A percentile compares a stretch with the other conserved stretches of the same genome.
Conservation (phyloP, 345 rosid genomes). For the Euclidium syriacum region DNA sequence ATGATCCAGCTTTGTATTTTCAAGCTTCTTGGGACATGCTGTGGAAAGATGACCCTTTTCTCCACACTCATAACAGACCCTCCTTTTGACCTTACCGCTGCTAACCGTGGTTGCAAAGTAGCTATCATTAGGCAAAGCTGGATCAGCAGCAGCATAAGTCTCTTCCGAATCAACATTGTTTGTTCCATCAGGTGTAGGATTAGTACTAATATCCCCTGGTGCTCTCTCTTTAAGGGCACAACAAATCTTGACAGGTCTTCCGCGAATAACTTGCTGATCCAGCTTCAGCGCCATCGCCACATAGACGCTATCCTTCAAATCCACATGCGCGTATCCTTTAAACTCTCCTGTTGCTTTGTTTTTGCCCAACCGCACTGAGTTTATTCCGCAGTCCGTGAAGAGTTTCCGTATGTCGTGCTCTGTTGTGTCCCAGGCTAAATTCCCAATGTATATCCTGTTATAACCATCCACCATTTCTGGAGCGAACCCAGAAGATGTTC, state of each 20-base stretch:
- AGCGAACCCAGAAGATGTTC: constrained; percentile 42
- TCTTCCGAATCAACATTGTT: constrained; percentile 20
- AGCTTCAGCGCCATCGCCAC: constrained; percentile 68
- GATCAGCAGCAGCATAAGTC: neutral
- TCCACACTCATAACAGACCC: constrained; percentile 75
- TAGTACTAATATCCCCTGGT: constrained; percentile 8
- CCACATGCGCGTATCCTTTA: constrained; percentile 83
- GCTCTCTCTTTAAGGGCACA: constrained; percentile 66
- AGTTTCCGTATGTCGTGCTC: constrained; percentile 64
- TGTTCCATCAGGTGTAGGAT: constrained; percentile 9
- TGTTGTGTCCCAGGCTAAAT: constrained; percentile 80
- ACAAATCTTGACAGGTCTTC: constrained; percentile 81
- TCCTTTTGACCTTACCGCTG: constrained; percentile 65
- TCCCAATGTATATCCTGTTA: constrained; percentile 81
- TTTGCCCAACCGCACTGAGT: constrained; percentile 66
- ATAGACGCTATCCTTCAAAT: constrained; percentile 61
- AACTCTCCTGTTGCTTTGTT: constrained; percentile 84
- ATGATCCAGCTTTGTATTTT: constrained; percentile 53
- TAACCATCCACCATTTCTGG: constrained; percentile 75
- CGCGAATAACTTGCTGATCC: constrained; percentile 64
- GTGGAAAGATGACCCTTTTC: constrained; percentile 78
- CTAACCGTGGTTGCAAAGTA: constrained; percentile 16
- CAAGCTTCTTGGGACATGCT: constrained; percentile 59
- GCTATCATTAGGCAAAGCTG: neutral
- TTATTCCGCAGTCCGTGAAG: constrained; percentile 67